Conservation (phyloP, 2,329 filamentous ascomycete species). For the Colletotrichum sp. region DNA sequence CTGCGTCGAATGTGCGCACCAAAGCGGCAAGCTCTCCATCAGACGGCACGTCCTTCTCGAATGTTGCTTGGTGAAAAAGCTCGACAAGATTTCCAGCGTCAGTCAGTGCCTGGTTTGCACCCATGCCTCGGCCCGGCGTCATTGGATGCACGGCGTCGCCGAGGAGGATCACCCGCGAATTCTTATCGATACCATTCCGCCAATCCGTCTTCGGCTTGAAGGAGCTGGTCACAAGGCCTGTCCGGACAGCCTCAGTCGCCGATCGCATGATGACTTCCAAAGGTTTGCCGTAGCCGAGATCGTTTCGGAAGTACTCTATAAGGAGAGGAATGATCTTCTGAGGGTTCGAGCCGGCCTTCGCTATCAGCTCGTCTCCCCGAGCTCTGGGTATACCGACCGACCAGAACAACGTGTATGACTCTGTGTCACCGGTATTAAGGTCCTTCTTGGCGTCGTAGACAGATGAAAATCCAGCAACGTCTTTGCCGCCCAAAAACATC, state of each 20-base stretch:
- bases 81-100: background rate
- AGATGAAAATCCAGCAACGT: background rate
- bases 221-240: background rate
- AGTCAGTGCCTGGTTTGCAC: background rate
- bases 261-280: background rate
- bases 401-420: background rate
- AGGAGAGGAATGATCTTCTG: background rate
- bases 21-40: background rate
- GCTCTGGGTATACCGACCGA: background rate
- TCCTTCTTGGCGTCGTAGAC: background rate
- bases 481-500: background rate
- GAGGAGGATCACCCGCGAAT: background rate
- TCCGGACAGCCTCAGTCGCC: background rate
- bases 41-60: background rate
- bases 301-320: background rate
- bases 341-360: background rate
- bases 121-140: background rate
- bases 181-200: background rate
- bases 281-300: background rate
- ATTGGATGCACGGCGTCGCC: background rate
- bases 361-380: background rate
- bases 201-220: background rate
- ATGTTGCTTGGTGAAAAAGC: background rate
- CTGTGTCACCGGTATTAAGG: background rate
- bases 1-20: background rate